phyloP scores from a whole-genome alignment of 768 basidiomycete genomes.

The Pulveroboletus sp. region DNA sequence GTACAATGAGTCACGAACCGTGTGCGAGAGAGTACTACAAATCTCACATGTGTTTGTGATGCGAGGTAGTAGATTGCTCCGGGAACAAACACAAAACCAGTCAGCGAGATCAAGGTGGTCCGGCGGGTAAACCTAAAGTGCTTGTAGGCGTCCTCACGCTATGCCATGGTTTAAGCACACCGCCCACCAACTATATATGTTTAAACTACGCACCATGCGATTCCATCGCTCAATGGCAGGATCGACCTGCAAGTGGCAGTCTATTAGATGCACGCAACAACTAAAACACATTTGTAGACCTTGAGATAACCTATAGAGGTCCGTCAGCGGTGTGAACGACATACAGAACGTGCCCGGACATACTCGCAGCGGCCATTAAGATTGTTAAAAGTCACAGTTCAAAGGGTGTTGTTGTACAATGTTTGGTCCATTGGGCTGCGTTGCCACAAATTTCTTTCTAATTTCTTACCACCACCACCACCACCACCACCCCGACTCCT shows the following conservation, averaged over 20 bases:
- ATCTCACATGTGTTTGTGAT: conserved; percentile 33
- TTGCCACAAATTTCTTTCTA: conserved; percentile 14
- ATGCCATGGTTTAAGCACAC: background rate
- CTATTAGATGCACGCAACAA: background rate
- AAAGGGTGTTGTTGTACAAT: conserved; percentile 29
- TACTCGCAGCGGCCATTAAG: conserved; percentile 69
- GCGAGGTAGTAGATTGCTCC: conserved; percentile 48
- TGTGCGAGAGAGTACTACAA: conserved; percentile 30
- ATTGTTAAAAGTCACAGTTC: conserved; percentile 22
- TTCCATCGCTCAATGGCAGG: conserved; percentile 65
- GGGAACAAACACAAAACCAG: conserved; percentile 67
- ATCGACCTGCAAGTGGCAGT: conserved; percentile 34
- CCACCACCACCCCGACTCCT: conserved; percentile 15
- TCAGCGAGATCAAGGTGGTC: conserved; percentile 57
- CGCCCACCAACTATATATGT: background rate
- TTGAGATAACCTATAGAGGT: conserved; percentile 54
- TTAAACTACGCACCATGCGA: conserved; percentile 45
- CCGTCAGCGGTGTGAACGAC: conserved; percentile 8
- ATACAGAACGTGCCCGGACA: conserved; percentile 15
- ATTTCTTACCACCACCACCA: conserved; percentile 18
- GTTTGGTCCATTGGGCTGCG: conserved; percentile 19
- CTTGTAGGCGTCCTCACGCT: conserved; percentile 86
- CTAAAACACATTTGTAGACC: conserved; percentile 31
- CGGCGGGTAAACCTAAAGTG: conserved; percentile 77
- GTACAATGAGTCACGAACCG: conserved; percentile 6